Evolutionary conservation across 139 green algal genomes (phyloP), one percentile per base, ranked within the genome.

Genomic region (Closterium sp.): DNA sequence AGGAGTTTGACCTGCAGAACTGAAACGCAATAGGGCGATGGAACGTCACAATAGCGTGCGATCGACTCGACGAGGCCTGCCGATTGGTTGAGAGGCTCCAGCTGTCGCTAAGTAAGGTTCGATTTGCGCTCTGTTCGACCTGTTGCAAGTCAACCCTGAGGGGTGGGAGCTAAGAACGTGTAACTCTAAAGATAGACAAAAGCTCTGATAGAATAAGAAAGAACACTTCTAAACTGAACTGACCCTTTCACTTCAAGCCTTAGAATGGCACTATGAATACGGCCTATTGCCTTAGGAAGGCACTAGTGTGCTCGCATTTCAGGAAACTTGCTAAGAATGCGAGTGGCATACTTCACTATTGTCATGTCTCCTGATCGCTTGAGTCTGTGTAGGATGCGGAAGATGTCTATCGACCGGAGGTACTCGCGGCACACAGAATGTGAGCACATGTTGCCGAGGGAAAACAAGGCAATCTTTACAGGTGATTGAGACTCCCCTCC

Each of bases 391-490:
- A 98, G 43, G 23, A 95, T 83, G 19, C 93, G 84, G 6, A 34
- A 33, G 34, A 97, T 90, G 5, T 94, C 95, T 19, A 96, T 69
- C 35, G 30, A 33, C 8, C 94, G 33, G 31, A 95, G 86, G 8
- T 86, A 28, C 84, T 94, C 91, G 16, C 91, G 89, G 92, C 93
- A 97, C 90, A 95, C 95, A 1, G 34, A 23, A 89, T 98, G 96
- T 4, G 96, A 95, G 84, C 96, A 96, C 95, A 98, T 97, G 94
- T 98, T 99, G 81, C 97, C 98, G 35, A 99, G 93, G 1, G 95
- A 97, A 93, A 99, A 99, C 30, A 99, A 95, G 4, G 98, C 96
- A 66, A 99, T 97, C 88, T 97, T 97, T 25, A 98, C 92, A 25
- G 76, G 33, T 28, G 85, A 88, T 83, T 69, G 85, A 32, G 43